Evolutionary conservation across 148 eudicot species (phyloP).

Genomic region (Cornus florida): DNA sequence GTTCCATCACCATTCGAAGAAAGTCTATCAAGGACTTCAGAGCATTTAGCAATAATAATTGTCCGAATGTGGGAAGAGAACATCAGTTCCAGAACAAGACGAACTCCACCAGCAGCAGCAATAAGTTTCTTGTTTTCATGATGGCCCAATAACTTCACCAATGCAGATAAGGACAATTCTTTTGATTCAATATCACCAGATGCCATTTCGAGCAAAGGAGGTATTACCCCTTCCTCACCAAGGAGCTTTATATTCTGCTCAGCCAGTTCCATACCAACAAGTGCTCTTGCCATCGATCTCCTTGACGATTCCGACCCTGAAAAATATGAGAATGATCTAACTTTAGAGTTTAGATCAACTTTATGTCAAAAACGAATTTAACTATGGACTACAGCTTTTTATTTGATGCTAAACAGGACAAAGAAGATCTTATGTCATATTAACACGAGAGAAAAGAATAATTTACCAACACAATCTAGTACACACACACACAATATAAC

Average conservation of each 20-base stretch:
- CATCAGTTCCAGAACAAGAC: conserved; percentile 25
- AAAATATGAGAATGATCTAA: not conserved
- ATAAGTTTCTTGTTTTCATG: conserved; percentile 31
- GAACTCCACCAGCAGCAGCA: conserved; percentile 33
- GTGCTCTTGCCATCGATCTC: conserved; percentile 33
- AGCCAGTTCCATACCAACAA: conserved; percentile 28
- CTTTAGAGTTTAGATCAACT: not conserved
- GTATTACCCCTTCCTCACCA: conserved; percentile 37
- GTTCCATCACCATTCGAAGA: conserved; percentile 38
- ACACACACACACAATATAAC: not conserved
- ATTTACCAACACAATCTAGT: not conserved
- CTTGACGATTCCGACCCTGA: conserved; percentile 35
- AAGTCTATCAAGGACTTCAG: conserved; percentile 36
- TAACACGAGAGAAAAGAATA: not conserved
- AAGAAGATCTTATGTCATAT: not conserved
- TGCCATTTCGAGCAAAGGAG: conserved; percentile 41
- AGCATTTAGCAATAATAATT: conserved; percentile 27
- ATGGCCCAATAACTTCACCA: conserved; percentile 29
- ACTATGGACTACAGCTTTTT: not conserved
- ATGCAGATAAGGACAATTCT: conserved; percentile 31
- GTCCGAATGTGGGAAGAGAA: conserved; percentile 21
- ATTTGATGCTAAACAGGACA: not conserved
- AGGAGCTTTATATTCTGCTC: conserved; percentile 30
- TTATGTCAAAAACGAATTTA: not conserved
- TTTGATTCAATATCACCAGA: conserved; percentile 38